Evolutionary conservation across 306 rosid genomes (phyloP).

Genomic region (Urtica urens): DNA sequence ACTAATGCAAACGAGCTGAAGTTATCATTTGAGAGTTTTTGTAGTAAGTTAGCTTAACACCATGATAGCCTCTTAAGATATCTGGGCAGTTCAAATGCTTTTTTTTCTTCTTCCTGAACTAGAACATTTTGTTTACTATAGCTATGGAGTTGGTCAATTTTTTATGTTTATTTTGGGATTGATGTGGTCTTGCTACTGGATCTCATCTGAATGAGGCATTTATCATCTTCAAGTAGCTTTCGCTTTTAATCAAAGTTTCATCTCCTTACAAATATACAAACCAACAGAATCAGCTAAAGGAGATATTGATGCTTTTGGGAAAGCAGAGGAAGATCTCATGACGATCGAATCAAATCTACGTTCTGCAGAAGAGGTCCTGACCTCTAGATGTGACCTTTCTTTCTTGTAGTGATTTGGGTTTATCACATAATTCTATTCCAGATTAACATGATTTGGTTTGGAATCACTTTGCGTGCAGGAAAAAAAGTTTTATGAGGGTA

Average conservation of each 20-base stretch:
- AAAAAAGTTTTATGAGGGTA: constrained; percentile 50
- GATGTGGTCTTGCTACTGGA: too few species aligned
- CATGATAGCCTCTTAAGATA: too few species aligned
- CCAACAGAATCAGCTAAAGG: constrained; percentile 49
- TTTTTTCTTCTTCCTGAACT: too few species aligned
- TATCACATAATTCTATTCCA: too few species aligned
- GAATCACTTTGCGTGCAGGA: constrained; percentile 29
- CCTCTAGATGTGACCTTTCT: background rate
- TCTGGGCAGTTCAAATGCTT: too few species aligned
- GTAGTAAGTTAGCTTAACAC: constrained; percentile 45
- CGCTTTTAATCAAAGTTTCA: too few species aligned
- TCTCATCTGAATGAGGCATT: too few species aligned
- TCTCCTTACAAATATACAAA: constrained; percentile 15
- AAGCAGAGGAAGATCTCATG: constrained; percentile 52
- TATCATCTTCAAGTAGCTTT: too few species aligned
- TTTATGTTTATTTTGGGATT: too few species aligned
- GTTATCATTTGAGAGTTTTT: constrained; percentile 47
- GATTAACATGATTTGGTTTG: too few species aligned
- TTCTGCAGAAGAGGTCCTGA: constrained; percentile 41
- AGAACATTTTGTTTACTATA: too few species aligned
- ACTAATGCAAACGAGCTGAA: constrained; percentile 39
- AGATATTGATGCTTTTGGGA: constrained; percentile 51
- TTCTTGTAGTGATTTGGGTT: background rate
- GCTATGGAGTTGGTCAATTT: too few species aligned
- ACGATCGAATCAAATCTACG: constrained; percentile 40